Evolutionary conservation across 805 yeast species (phyloP), one percentile per base, ranked within the genome.

Genomic region (Hanseniaspora clermontiae): DNA sequence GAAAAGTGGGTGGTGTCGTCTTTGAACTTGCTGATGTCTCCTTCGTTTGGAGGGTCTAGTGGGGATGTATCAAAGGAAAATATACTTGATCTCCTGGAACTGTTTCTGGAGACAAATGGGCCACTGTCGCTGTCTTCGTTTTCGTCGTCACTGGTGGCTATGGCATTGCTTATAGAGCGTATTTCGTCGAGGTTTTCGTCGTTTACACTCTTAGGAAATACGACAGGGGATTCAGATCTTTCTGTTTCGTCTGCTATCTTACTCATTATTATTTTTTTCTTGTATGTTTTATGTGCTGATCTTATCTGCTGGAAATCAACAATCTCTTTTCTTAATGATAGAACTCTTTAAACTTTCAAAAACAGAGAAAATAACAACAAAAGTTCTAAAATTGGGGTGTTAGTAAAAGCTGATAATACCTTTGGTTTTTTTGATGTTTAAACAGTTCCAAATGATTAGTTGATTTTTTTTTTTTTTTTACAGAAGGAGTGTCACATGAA

Each of bases 1-100:
- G 90, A 83, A 61, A 91, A 83, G 68, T 91, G 97, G 65, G 95
- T 77, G 49, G 77, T 77, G 69, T 91, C 97, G 40, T 82, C 78
- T 55, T 89, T 82, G 67, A 90, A 89, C 48, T 83, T 87, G 59
- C 78, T 75, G 64, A 87, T 83, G 68, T 91, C 95, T 17, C 75
- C 75, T 58, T 81, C 81, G 64, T 84, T 87, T 10, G 93, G 91
- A 47, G 86, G 83, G 11, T 88, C 90, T 61, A 84, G 72, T 32
- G 83, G 83, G 5, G 69, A 63, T 7, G 72, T 68, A 39, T 80
- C 83, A 59, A 76, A 60, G 51, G 77, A 65, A 60, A 81, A 71
- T 64, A 81, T 69, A 61, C 84, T 72, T 60, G 84, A 79, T 17
- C 83, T 74, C 58, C 80, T 77, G 62, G 82, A 71, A 63, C 80